Evolutionary conservation across 345 rosid genomes (phyloP).

Genomic region (Ceriops tagal): DNA sequence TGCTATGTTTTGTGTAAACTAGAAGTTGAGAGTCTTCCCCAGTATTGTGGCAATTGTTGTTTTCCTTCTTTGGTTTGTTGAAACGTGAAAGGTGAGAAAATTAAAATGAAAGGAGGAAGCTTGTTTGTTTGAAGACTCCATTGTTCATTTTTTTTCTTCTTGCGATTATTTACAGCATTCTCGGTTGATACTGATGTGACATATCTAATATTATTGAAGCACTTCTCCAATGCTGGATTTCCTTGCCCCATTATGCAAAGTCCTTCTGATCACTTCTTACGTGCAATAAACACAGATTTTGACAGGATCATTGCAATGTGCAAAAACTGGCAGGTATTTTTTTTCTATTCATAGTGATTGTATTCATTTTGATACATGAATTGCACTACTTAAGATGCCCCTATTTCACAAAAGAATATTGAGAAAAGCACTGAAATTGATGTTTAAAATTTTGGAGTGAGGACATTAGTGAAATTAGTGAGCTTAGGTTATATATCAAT

Average conservation of each 20-base stretch:
- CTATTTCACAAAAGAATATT: not conserved
- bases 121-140: not conserved
- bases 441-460: conserved; percentile 3
- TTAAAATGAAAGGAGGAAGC: not conserved
- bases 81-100: not conserved
- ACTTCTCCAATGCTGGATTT: conserved; percentile 98
- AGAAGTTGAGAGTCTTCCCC: not conserved
- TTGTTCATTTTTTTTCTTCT: not conserved
- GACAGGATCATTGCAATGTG: conserved; percentile 99
- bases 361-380: not conserved
- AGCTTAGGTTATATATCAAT: not conserved
- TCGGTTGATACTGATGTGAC: conserved; percentile 22
- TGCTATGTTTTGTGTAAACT: not conserved
- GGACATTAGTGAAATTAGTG: not conserved
- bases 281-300: conserved; percentile 96
- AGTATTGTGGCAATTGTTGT: not conserved
- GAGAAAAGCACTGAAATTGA: not conserved
- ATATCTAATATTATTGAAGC: conserved; percentile 49
- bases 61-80: conserved; percentile 11
- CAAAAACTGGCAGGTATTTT: conserved; percentile 91
- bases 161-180: conserved; percentile 2
- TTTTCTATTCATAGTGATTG: not conserved
- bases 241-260: conserved; percentile 99
- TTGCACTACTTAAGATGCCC: not conserved
- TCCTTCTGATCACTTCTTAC: conserved; percentile 97